phyloP scores from a whole-genome alignment of 495 filamentous ascomycete genomes.

The Neurospora sp. region DNA sequence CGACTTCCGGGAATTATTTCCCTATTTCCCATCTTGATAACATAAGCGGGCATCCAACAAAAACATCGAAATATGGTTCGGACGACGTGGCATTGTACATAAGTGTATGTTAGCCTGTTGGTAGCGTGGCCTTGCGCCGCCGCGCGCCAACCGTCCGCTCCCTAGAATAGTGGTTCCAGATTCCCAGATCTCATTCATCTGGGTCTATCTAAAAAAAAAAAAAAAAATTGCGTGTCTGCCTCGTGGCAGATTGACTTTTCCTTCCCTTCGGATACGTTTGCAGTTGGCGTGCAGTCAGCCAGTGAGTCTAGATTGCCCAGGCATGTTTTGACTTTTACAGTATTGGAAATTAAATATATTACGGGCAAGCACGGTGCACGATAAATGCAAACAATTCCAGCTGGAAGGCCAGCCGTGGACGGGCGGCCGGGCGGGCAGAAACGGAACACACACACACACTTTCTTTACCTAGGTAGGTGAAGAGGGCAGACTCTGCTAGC shows the following conservation, averaged over 20 bases:
- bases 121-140: background rate
- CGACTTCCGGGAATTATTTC: background rate
- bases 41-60: background rate
- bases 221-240: background rate
- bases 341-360: background rate
- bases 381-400: background rate
- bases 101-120: background rate
- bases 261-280: background rate
- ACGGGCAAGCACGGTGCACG: background rate
- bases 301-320: background rate
- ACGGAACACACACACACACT: background rate
- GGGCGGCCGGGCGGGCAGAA: background rate
- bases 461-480: background rate
- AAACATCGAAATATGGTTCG: background rate
- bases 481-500: background rate
- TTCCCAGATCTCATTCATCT: background rate
- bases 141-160: background rate
- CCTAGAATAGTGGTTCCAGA: background rate
- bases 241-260: background rate
- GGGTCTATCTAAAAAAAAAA: background rate
- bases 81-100: background rate
- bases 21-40: background rate
- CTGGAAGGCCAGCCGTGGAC: background rate
- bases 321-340: background rate
- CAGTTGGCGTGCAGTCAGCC: background rate